phyloP scores from a whole-genome alignment of 805 yeast genomes.

The Metschnikowia borealis region DNA sequence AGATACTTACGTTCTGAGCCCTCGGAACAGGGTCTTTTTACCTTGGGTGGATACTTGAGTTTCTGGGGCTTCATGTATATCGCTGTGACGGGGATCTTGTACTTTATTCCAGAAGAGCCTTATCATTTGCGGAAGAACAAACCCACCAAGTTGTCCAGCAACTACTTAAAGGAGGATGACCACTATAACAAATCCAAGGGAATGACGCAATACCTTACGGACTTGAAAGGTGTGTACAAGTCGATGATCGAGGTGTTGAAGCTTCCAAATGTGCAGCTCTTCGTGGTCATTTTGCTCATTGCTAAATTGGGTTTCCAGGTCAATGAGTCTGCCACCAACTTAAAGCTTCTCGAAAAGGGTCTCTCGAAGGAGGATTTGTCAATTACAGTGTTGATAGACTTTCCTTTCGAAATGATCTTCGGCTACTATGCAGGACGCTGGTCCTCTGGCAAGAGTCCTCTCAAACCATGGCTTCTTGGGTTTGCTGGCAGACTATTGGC shows the following conservation, averaged over 20 bases:
- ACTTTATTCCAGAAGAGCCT: constrained; percentile 71
- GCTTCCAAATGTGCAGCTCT: constrained; percentile 65
- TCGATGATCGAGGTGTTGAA: constrained; percentile 69
- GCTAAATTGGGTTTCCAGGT: constrained; percentile 93
- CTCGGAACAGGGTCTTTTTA: constrained; percentile 57
- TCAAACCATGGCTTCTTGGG: constrained; percentile 87
- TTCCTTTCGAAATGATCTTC: constrained; percentile 91
- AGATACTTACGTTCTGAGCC: constrained; percentile 69
- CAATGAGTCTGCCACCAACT: constrained; percentile 91
- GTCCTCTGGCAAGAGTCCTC: constrained; percentile 75
- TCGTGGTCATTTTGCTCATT: constrained; percentile 69
- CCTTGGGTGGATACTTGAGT: constrained; percentile 69
- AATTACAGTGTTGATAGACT: constrained; percentile 85
- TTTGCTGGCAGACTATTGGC: constrained; percentile 76
- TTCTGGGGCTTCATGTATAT: constrained; percentile 77
- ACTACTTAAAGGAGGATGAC: constrained; percentile 26
- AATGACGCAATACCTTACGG: constrained; percentile 11
- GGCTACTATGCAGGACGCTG: constrained; percentile 95
- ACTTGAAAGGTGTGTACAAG: constrained; percentile 50
- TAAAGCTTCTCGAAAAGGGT: constrained; percentile 87
- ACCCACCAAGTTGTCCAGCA: constrained; percentile 26
- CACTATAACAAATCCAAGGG: constrained; percentile 19
- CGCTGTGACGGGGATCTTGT: constrained; percentile 57
- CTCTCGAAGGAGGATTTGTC: constrained; percentile 91
- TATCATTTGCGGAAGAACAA: constrained; percentile 37